Base-by-base conservation (phyloP, 306 rosid genomes). In the Cicer bijugum region DNA sequence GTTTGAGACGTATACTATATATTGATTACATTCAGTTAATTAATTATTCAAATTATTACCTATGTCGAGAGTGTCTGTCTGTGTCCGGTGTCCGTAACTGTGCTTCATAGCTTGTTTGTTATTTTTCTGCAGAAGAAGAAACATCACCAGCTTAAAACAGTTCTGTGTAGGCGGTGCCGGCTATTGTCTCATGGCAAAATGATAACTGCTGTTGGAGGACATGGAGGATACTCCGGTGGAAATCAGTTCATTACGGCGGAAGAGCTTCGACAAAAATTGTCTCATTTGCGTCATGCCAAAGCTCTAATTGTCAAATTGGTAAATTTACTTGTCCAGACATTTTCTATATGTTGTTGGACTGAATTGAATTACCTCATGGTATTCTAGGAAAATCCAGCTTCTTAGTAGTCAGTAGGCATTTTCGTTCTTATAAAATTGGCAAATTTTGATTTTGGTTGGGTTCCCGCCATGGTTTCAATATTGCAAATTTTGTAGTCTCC, bases 121-220 rank as follows among this genome's bases (percentile, higher is more conserved):
- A 9, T 65, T 42, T 42, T 82, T 28, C 39, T 71, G 88, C 91
- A 91, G 98, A 89, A 94, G 89, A 94, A 88, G 90, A 91, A 85
- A 69, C 98, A 94, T 64, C 98, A 67, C 80, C 98, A 94, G 89
- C 96, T 94, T 53, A 85, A 71, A 82, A 89, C 87, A 1, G 86
- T 91, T 82, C 84, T 93, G 6, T 93, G 98, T 51, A 74, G 97
- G 61, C 83, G 98, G 76, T 93, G 96, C 82, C 82, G 68, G 75
- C 96, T 93, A 38, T 65, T 93, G 38, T 91, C 96, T 66, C 98
- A 93, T 65, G 98, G 98, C 4, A 76, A 89, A 72, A 93, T 91
- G 98, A 88, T 91, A 80, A 91, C 98, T 47, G 96, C 97, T 5
- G 98, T 93, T 67, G 97, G 98, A 38, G 98, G 98, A 56, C 94